A percentile compares a stretch with the other conserved stretches of the same genome.
Conservation (phyloP, 2,329 filamentous ascomycete species). For the Phialocephala sp. region DNA sequence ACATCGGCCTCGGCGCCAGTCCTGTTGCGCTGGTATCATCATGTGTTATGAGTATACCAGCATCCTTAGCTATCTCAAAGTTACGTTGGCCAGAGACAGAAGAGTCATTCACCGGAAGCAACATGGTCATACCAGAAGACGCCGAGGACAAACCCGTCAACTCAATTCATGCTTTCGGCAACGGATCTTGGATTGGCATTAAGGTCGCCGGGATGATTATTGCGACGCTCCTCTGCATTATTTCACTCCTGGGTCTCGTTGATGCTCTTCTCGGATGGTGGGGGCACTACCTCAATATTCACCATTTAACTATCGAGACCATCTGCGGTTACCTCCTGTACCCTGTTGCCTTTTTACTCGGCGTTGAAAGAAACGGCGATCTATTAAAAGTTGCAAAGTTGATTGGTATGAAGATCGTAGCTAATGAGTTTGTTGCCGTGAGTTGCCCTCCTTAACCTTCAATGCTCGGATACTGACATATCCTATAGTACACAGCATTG, state of each 20-base stretch:
- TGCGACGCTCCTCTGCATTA: conserved; percentile 80
- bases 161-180: conserved; percentile 82
- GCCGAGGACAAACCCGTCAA: conserved; percentile 79
- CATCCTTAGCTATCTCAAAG: conserved; percentile 87
- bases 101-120: conserved; percentile 82
- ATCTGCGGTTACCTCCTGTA: conserved; percentile 81
- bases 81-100: conserved; percentile 88
- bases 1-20: conserved; percentile 83
- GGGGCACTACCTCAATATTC: conserved; percentile 78
- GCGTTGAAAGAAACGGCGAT: conserved; percentile 68
- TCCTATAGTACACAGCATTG: conserved; percentile 17
- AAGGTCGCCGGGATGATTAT: conserved; percentile 87
- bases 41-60: conserved; percentile 95
- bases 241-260: conserved; percentile 74
- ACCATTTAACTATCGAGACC: conserved; percentile 72
- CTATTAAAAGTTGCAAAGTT: conserved; percentile 77
- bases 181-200: conserved; percentile 83
- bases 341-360: conserved; percentile 80
- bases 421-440: conserved; percentile 49
- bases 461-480: not conserved
- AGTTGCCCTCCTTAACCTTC: conserved; percentile 17
- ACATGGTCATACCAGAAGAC: conserved; percentile 75
- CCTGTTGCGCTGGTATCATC: conserved; percentile 85
- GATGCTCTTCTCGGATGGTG: conserved; percentile 85
- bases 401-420: conserved; percentile 85